phyloP scores from a whole-genome alignment of 257 asterid species.

The Plantago major region DNA sequence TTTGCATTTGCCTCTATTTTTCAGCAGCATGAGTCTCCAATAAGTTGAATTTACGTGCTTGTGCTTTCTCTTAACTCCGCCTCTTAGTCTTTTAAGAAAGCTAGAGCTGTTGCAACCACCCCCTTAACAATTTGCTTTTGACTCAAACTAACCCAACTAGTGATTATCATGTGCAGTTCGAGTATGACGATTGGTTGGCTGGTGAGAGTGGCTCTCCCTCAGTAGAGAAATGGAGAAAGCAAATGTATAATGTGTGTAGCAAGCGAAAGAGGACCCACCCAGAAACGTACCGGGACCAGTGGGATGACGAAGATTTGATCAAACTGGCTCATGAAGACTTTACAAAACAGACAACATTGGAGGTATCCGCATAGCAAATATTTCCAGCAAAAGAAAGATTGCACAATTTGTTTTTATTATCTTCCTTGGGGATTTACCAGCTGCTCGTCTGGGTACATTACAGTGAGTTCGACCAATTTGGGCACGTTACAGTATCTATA shows the following conservation, averaged over 20 bases:
- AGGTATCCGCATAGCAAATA: constrained; percentile 4
- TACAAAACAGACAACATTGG: constrained; percentile 21
- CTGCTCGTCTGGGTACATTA: not conserved
- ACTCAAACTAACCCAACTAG: no score
- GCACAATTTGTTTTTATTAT: not conserved
- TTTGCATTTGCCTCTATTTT: no score
- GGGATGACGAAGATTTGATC: constrained; percentile 72
- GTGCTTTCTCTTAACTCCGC: no score
- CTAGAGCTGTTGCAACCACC: no score
- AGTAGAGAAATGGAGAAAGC: constrained; percentile 77
- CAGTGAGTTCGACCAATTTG: no score
- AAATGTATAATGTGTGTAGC: constrained; percentile 55
- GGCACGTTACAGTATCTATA: no score
- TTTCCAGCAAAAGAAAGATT: no score
- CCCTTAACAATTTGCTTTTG: no score
- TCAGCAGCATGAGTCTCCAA: no score
- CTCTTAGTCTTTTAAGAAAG: no score
- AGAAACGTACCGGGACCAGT: constrained; percentile 67
- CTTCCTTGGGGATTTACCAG: not conserved
- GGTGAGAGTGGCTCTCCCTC: constrained; percentile 44
- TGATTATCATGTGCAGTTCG: constrained; percentile 45
- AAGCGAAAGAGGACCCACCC: constrained; percentile 47
- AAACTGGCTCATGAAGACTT: constrained; percentile 59
- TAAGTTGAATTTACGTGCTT: no score
- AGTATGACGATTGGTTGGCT: constrained; percentile 85